Conservation (phyloP, 1,284 basidiomycete genomes). For the Flammula alnicola region DNA sequence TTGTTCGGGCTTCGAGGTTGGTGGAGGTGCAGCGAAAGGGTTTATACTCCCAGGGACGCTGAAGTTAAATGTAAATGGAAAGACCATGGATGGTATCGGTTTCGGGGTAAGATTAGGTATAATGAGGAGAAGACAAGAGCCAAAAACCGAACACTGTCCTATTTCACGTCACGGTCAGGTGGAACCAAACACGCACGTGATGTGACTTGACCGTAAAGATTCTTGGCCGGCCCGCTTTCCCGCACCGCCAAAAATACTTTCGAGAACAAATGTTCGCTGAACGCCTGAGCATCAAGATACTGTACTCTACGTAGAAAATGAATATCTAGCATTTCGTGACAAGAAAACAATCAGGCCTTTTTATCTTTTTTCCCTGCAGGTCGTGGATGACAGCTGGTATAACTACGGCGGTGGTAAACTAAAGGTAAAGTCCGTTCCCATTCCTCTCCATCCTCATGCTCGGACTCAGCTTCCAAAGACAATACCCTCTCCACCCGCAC, state of each 20-base stretch:
- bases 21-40: conserved; percentile 50
- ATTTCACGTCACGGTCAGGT: neutral
- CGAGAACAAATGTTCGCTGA: too few relatives aligned
- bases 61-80: conserved; percentile 71
- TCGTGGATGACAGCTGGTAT: conserved; percentile 37
- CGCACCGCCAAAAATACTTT: too few relatives aligned
- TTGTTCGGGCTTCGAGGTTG: conserved; percentile 26
- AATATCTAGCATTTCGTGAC: too few relatives aligned
- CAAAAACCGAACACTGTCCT: too few relatives aligned
- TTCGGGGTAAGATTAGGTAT: neutral
- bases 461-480: neutral
- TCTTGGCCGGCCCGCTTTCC: too few relatives aligned
- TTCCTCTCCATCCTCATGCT: conserved; percentile 22
- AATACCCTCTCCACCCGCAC: conserved; percentile 41
- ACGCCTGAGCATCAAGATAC: too few relatives aligned
- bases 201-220: neutral
- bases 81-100: conserved; percentile 33
- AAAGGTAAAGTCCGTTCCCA: conserved; percentile 39
- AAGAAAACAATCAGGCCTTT: neutral
- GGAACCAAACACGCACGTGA: conserved; percentile 1
- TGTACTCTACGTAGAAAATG: too few relatives aligned
- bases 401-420: conserved; percentile 45
- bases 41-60: conserved; percentile 66
- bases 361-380: conserved; percentile 3
- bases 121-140: conserved; percentile 3